Percentiles rank a stretch among this genome's conserved stretches.
These are phyloP conservation scores for Zygoascus sp. DNA, from an alignment of 1,139 yeast species.

Conservation along the genomic window DNA sequence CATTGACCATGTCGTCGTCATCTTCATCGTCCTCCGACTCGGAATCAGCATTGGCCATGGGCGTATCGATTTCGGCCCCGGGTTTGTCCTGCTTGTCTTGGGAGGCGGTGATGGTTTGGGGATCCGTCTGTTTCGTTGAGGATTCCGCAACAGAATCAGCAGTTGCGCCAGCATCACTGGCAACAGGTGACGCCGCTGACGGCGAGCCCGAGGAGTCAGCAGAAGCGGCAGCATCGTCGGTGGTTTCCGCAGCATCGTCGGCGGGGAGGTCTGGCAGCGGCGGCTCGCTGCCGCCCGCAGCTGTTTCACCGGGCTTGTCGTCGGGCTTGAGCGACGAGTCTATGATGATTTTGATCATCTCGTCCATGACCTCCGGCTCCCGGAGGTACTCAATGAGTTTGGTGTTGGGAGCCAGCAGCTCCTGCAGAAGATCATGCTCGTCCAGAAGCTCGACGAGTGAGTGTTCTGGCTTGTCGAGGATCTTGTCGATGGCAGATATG, in stretches of 20 bases:
- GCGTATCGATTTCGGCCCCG: conserved; percentile 3
- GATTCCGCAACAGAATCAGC: not conserved
- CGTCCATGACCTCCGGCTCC: conserved; percentile 61
- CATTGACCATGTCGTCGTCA: conserved; percentile 25
- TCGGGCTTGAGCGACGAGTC: conserved; percentile 3
- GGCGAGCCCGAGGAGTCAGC: not conserved
- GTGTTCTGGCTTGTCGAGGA: conserved; percentile 56
- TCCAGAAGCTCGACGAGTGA: conserved; percentile 68
- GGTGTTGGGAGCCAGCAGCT: conserved; percentile 76
- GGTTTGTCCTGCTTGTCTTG: no score
- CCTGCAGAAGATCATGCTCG: conserved; percentile 82
- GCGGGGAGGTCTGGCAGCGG: not conserved
- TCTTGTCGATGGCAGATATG: conserved; percentile 65
- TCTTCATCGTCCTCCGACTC: conserved; percentile 18
- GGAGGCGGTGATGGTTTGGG: no score
- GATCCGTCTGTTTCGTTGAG: no score
- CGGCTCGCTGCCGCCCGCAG: not conserved
- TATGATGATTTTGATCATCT: conserved; percentile 59
- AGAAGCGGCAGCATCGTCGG: not conserved
- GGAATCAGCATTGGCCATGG: conserved; percentile 12
- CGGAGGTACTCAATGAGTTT: conserved; percentile 75
- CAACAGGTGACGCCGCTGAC: no score
- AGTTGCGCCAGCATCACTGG: not conserved
- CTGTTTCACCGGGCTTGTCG: not conserved
- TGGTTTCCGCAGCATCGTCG: not conserved